Conservation (phyloP, 352 stramenopile genomes). For the Pythium vanterpoolii region DNA sequence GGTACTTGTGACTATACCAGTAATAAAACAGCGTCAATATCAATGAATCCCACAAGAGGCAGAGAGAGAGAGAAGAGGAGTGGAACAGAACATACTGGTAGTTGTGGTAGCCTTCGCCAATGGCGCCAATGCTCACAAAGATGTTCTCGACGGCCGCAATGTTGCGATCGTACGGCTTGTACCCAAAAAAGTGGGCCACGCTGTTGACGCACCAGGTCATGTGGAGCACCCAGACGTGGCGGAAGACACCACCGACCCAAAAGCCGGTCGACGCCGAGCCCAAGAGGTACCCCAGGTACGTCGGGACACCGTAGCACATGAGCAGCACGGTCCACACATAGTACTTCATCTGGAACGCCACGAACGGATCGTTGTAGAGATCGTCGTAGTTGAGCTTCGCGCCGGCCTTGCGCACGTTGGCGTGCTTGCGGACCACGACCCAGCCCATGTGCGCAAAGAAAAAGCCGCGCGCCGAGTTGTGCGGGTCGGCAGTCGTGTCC, state of each 20-base stretch:
- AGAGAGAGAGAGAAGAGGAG: not conserved
- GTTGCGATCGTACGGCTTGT: constrained; percentile 97
- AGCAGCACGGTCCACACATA: constrained; percentile 88
- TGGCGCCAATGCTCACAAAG: constrained; percentile 93
- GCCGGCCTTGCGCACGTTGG: constrained; percentile 82
- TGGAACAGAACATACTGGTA: constrained; percentile 93
- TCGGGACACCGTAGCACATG: constrained; percentile 97
- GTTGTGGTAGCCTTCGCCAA: constrained; percentile 99
- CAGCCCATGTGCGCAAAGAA: constrained; percentile 99
- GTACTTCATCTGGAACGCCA: constrained; percentile 96
- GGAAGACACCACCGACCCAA: constrained; percentile 94
- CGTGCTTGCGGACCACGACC: constrained; percentile 98
- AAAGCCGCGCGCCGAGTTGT: constrained; percentile 97
- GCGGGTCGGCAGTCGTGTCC: constrained; percentile 92
- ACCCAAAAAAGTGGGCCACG: constrained; percentile 97
- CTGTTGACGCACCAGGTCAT: constrained; percentile 99
- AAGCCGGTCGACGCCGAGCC: constrained; percentile 93
- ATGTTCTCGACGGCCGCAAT: constrained; percentile 96
- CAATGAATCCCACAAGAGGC: not conserved
- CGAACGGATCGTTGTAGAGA: constrained; percentile 90
- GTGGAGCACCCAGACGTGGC: constrained; percentile 96
- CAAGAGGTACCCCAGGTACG: constrained; percentile 87
- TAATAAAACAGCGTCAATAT: constrained; percentile 4
- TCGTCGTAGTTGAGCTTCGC: constrained; percentile 96
- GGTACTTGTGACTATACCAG: constrained; percentile 94